phyloP scores from a whole-genome alignment of 257 asterid genomes.

The Nicotiana knightiana region DNA sequence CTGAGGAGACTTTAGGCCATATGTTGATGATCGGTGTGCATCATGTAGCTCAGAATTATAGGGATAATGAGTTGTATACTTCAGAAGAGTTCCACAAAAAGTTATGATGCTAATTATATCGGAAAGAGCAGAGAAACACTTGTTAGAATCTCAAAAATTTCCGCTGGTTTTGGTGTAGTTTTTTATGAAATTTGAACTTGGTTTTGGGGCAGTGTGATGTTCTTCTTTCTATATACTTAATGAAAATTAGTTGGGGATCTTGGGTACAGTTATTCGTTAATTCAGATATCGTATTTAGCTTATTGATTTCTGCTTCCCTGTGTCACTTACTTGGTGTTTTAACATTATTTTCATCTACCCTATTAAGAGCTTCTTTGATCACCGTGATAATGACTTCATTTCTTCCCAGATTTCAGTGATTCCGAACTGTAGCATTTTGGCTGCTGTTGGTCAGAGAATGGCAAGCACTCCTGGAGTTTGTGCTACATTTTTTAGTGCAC shows the following conservation, averaged over 20 bases:
- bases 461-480: slow-evolving; percentile 99
- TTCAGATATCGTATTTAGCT: not conserved
- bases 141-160: not conserved
- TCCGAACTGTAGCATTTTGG: slow-evolving; percentile 93
- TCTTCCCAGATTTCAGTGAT: slow-evolving; percentile 70
- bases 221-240: not conserved
- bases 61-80: not conserved
- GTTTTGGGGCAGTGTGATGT: not conserved
- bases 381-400: not conserved
- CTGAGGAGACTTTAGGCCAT: not conserved
- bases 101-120: not conserved
- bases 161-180: not conserved
- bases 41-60: not conserved
- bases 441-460: slow-evolving; percentile 99
- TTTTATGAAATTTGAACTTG: not conserved
- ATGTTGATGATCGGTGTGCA: not conserved
- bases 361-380: not conserved
- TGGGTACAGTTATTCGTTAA: not conserved
- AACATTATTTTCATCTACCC: not conserved
- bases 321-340: not conserved
- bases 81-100: not conserved
- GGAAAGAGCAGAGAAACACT: not conserved
- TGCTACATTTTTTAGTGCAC: slow-evolving; percentile 94
- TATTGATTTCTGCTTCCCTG: not conserved
- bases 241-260: not conserved